Evolutionary conservation across 1,139 yeast species (phyloP), one percentile per base, ranked within the genome.

Genomic region (Arxiozyma bovina): DNA sequence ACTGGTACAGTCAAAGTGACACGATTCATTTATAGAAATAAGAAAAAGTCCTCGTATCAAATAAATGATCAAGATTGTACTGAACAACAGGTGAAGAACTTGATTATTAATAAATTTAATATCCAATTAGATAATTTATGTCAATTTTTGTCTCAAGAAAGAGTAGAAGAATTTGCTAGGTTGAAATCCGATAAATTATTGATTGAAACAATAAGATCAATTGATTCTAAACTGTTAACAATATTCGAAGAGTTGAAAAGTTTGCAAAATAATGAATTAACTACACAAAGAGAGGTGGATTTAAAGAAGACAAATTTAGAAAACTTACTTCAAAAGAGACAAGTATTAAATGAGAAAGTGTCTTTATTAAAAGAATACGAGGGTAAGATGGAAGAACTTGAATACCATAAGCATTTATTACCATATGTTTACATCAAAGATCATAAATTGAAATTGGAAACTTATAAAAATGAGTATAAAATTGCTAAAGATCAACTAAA

Each of bases 141-240:
- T 65, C 98, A 93, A 66, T 94, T 94, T 66, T 72, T 94, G 53
- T 96, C 99, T 0, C 99, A 94, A 66, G 99, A 93, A 63, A 77
- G 95, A 60, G 99, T 93, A 9, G 93, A 96, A 1, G 91, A 89
- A 60, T 94, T 94, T 73, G 96, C 98, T 0, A 81, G 85, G 6
- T 73, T 89, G 58, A 79, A 87, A 18, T 87, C 96, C 0, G 91
- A 86, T 57, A 82, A 83, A 58, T 72, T 93, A 12, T 74, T 94
- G 12, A 65, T 76, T 41, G 96, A 88, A 63, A 88, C 96, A 0
- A 89, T 90, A 65, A 74, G 95, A 54, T 90, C 97, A 0, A 79
- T 90, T 44, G 89, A 88, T 11, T 74, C 82, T 1, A 75, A 78
- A 45, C 71, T 91, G 59, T 55, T 65, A 11, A 55, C 50, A 1